A percentile compares a stretch with the other conserved stretches of the same genome.
phyloP scores from a whole-genome alignment of 768 basidiomycete species.

The Solioccasus polychromus region DNA sequence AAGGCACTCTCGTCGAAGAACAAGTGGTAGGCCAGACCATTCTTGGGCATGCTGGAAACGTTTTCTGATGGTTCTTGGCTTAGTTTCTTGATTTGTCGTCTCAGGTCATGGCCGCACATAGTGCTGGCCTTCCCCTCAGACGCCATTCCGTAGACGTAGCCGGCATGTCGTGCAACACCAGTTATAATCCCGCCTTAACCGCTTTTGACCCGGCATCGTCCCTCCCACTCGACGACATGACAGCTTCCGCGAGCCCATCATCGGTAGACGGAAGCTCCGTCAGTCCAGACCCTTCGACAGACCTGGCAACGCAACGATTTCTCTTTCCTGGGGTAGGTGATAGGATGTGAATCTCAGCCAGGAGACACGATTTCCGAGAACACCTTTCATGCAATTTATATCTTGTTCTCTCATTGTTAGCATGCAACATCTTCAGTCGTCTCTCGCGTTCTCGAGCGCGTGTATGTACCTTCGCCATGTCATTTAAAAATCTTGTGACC shows the following conservation, averaged over 20 bases:
- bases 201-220: slow-evolving; percentile 18
- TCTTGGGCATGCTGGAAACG: too few species aligned
- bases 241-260: slow-evolving; percentile 22
- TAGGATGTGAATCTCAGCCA: slow-evolving; percentile 10
- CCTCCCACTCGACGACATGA: slow-evolving; percentile 14
- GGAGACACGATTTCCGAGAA: slow-evolving; percentile 1
- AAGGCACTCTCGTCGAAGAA: slow-evolving; percentile 52
- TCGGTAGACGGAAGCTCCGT: slow-evolving; percentile 18
- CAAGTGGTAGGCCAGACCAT: slow-evolving; percentile 39
- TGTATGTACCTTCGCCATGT: too few species aligned
- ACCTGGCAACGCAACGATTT: slow-evolving; percentile 13
- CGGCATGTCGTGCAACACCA: slow-evolving; percentile 12
- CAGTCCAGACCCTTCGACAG: slow-evolving; percentile 20
- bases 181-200: slow-evolving; percentile 8
- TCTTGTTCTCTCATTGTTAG: too few species aligned
- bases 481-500: too few species aligned
- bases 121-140: slow-evolving; percentile 24
- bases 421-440: too few species aligned
- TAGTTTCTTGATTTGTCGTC: slow-evolving; percentile 31
- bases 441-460: too few species aligned
- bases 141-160: slow-evolving; percentile 30
- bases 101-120: slow-evolving; percentile 28
- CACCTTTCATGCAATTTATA: too few species aligned
- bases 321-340: slow-evolving; percentile 16
- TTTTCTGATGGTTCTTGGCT: neutral